These are phyloP conservation scores for Phytophthora europaea DNA, from an alignment of 352 stramenopile genomes.

Conservation along the genomic window DNA sequence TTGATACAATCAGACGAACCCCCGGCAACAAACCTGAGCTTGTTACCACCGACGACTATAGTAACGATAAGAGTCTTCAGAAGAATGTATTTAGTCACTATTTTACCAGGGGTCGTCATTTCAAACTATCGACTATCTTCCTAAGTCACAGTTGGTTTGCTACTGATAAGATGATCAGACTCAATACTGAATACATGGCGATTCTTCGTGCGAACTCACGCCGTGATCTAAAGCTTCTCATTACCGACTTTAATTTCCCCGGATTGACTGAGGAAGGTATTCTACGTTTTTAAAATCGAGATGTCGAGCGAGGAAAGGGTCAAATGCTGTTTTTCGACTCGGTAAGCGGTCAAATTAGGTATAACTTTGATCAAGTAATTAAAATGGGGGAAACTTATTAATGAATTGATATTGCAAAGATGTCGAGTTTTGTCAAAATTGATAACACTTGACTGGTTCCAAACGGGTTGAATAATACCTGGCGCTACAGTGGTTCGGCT, in stretches of 20 bases:
- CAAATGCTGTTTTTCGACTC: neutral
- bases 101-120: too few relatives aligned
- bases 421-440: too few relatives aligned
- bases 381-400: neutral
- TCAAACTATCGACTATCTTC: neutral
- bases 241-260: neutral
- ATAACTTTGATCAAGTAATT: neutral
- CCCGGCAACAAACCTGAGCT: too few relatives aligned
- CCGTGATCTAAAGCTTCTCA: neutral
- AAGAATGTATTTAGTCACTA: too few relatives aligned
- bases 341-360: neutral
- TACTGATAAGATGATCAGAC: conserved; percentile 4
- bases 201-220: neutral
- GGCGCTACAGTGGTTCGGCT: too few relatives aligned
- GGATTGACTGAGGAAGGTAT: neutral
- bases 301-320: neutral
- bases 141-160: conserved; percentile 1
- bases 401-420: too few relatives aligned
- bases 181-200: conserved; percentile 1
- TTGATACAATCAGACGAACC: too few relatives aligned
- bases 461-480: too few relatives aligned
- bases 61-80: too few relatives aligned
- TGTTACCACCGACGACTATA: too few relatives aligned
- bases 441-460: too few relatives aligned
- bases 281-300: neutral